Conservation (phyloP, 352 stramenopile genomes). For the Phytopythium mirpurense region DNA sequence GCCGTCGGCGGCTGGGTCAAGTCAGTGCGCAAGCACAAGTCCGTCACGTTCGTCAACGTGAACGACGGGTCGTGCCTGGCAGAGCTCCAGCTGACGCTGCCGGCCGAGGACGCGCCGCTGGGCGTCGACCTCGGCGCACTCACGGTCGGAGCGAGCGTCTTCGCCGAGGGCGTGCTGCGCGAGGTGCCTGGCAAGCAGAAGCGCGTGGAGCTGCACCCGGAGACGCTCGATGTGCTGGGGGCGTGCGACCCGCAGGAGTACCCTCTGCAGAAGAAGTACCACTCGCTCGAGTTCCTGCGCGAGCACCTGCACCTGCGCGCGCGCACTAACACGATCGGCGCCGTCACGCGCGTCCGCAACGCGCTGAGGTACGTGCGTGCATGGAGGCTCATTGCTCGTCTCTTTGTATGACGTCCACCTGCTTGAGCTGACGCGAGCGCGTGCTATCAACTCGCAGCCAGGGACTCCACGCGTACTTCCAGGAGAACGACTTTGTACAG, state of each 20-base stretch:
- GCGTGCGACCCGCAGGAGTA: conserved; percentile 86
- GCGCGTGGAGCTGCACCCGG: conserved; percentile 90
- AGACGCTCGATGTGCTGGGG: conserved; percentile 82
- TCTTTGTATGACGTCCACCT: too few species aligned
- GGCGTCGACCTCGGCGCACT: conserved; percentile 77
- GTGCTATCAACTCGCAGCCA: conserved; percentile 39
- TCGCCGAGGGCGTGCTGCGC: conserved; percentile 80
- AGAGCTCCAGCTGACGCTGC: conserved; percentile 87
- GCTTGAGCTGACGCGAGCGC: too few species aligned
- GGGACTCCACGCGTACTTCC: conserved; percentile 92
- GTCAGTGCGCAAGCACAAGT: conserved; percentile 86
- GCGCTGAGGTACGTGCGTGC: conserved; percentile 86
- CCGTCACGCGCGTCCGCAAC: conserved; percentile 91
- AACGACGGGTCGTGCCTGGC: conserved; percentile 92
- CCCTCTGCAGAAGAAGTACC: conserved; percentile 91
- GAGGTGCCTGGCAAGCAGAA: conserved; percentile 88
- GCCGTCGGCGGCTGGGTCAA: conserved; percentile 92
- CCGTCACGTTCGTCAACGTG: conserved; percentile 93
- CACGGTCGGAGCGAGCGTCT: conserved; percentile 83
- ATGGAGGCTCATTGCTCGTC: too few species aligned
- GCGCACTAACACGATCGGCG: conserved; percentile 88
- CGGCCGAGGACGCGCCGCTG: conserved; percentile 55
- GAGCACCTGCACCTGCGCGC: conserved; percentile 91
- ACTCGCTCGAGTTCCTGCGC: conserved; percentile 92
- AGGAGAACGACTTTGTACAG: conserved; percentile 91